phyloP scores from a whole-genome alignment of 495 filamentous ascomycete species.

The Coniosporium apollinis region DNA sequence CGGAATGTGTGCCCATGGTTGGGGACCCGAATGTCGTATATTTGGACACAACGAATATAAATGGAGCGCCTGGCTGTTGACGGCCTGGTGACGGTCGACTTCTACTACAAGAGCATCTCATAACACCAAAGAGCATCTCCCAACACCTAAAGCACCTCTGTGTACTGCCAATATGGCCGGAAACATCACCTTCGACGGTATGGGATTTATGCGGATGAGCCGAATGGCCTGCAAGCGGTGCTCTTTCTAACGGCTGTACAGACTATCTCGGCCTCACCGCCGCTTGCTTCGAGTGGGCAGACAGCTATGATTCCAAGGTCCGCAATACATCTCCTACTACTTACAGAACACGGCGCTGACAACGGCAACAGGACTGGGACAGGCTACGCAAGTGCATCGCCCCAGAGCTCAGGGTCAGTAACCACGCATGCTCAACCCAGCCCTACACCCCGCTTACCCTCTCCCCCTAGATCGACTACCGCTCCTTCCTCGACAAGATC shows the following conservation, averaged over 20 bases:
- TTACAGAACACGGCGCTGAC: conserved; percentile 1
- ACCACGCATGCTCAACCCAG: not conserved
- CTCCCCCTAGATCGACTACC: conserved; percentile 44
- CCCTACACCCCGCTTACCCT: conserved; percentile 7
- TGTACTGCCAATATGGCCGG: not conserved
- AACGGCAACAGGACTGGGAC: conserved; percentile 46
- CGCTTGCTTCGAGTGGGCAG: conserved; percentile 57
- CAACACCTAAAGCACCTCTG: no score
- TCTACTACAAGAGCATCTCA: no score
- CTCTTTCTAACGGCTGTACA: conserved; percentile 2
- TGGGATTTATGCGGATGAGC: not conserved
- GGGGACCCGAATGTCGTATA: no score
- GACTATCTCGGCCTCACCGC: conserved; percentile 25
- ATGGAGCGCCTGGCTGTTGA: no score
- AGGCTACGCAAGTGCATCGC: conserved; percentile 56
- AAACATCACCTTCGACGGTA: not conserved
- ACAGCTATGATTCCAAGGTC: conserved; percentile 60
- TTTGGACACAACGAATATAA: no score
- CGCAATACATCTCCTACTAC: not conserved
- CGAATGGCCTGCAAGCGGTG: not conserved
- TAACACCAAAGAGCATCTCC: no score
- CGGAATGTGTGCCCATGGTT: no score
- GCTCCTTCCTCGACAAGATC: conserved; percentile 50
- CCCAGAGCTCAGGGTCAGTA: conserved; percentile 41
- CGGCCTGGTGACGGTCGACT: no score